phyloP scores from a whole-genome alignment of 257 asterid species.

The Solanum ossicruentum region DNA sequence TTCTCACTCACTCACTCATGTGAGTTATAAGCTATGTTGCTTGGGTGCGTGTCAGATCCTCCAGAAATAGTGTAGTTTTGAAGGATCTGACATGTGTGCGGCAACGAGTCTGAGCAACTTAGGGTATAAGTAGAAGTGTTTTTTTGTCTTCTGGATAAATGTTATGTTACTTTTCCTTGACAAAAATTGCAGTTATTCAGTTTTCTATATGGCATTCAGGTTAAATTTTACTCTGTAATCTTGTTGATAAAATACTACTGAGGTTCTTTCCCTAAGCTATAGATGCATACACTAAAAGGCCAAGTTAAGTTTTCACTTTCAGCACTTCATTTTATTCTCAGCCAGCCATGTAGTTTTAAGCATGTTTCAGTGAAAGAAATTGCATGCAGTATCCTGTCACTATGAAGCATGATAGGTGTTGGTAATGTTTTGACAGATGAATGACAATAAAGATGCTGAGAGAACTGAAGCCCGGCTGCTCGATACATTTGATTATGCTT shows the following conservation, averaged over 20 bases:
- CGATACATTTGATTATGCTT: slow-evolving; percentile 71
- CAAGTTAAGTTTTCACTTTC: neutral
- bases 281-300: neutral
- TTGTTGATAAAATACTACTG: neutral
- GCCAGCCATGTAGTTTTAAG: neutral
- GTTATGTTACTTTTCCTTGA: neutral
- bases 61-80: too few relatives aligned
- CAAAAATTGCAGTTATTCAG: neutral
- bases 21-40: neutral
- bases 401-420: neutral
- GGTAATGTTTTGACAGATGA: slow-evolving; percentile 32
- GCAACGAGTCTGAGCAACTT: too few relatives aligned
- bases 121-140: neutral
- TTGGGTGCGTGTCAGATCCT: too few relatives aligned
- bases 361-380: neutral
- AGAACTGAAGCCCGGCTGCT: slow-evolving; percentile 70
- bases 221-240: neutral
- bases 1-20: neutral
- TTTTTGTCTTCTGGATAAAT: neutral
- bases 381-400: neutral
- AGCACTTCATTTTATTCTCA: neutral
- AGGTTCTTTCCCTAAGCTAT: neutral
- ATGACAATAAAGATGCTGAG: slow-evolving; percentile 62
- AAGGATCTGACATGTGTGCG: too few relatives aligned
- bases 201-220: neutral